Conservation (phyloP, 768 basidiomycete genomes). For the Lactifluus rugatus region DNA sequence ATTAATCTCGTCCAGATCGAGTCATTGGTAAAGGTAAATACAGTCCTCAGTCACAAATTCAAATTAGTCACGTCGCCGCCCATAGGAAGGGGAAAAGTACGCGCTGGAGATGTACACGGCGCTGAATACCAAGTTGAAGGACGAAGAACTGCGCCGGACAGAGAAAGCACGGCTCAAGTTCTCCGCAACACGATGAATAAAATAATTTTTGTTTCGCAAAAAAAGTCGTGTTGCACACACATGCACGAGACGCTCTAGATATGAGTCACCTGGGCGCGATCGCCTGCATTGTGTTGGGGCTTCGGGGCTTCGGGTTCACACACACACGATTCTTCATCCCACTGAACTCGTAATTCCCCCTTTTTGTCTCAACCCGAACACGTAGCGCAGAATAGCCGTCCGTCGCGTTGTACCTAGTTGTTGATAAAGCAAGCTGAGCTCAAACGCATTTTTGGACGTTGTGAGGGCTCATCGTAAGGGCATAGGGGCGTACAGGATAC, state of each 20-base stretch:
- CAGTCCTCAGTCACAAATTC: not conserved
- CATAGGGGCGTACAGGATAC: not conserved
- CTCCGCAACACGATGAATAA: constrained; percentile 19
- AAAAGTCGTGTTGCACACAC: not conserved
- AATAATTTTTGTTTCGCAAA: not conserved
- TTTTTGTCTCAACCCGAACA: not conserved
- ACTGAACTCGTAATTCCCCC: no score
- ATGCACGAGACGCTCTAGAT: no score
- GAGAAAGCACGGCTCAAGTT: constrained; percentile 52
- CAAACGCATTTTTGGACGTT: not conserved
- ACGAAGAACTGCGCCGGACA: constrained; percentile 51
- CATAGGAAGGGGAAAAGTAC: constrained; percentile 59
- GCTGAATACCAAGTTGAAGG: constrained; percentile 53
- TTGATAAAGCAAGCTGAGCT: not conserved
- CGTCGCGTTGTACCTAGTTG: not conserved
- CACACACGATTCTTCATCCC: not conserved
- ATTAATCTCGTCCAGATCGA: constrained; percentile 39
- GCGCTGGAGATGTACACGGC: constrained; percentile 47
- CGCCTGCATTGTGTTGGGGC: not conserved
- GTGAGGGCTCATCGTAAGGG: not conserved
- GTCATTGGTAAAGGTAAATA: constrained; percentile 43
- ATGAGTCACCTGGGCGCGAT: not conserved
- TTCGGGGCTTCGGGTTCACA: not conserved
- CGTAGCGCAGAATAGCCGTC: not conserved
- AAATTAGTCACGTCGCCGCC: not conserved